Evolutionary conservation across 2,329 filamentous ascomycete species (phyloP).

Genomic region (Dryadomyces quercivorus): DNA sequence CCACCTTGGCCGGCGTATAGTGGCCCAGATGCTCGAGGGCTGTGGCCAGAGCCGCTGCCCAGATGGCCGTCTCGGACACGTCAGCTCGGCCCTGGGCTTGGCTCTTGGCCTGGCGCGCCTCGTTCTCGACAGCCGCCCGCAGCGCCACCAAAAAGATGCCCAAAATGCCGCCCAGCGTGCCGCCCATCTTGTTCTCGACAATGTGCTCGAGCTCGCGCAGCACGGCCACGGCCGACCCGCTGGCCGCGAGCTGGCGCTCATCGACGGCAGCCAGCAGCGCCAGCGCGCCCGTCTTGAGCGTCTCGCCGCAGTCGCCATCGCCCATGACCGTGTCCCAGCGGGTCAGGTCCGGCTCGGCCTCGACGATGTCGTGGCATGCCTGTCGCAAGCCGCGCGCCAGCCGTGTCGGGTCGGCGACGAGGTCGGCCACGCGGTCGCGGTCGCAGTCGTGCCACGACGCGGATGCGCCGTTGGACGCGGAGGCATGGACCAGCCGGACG

Average conservation of each 20-base stretch:
- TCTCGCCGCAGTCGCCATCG: slow-evolving; percentile 56
- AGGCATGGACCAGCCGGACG: slow-evolving; percentile 17
- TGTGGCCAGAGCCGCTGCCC: slow-evolving; percentile 27
- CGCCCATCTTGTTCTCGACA: slow-evolving; percentile 43
- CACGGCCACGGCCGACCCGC: slow-evolving; percentile 34
- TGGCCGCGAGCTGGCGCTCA: slow-evolving; percentile 21
- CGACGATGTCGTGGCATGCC: slow-evolving; percentile 39
- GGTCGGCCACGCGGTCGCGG: slow-evolving; percentile 35
- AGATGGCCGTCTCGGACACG: slow-evolving; percentile 20
- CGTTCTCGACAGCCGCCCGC: slow-evolving; percentile 23
- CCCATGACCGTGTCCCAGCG: slow-evolving; percentile 52
- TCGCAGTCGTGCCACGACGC: slow-evolving; percentile 1
- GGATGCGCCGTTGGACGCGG: neutral
- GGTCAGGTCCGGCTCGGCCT: slow-evolving; percentile 50
- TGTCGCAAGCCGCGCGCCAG: slow-evolving; percentile 43
- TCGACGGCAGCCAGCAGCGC: slow-evolving; percentile 33
- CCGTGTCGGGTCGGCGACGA: slow-evolving; percentile 35
- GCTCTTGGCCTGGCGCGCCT: slow-evolving; percentile 3
- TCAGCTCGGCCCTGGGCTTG: neutral
- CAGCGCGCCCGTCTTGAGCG: slow-evolving; percentile 39
- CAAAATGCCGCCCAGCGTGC: slow-evolving; percentile 37
- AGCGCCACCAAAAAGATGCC: slow-evolving; percentile 42
- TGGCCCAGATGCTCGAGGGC: slow-evolving; percentile 34
- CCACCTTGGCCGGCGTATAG: slow-evolving; percentile 42
- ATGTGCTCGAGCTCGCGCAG: slow-evolving; percentile 39